Percentiles rank a stretch among this genome's conserved stretches.
phyloP scores from a whole-genome alignment of 441 rosid species.

The Macaranga tanarius region DNA sequence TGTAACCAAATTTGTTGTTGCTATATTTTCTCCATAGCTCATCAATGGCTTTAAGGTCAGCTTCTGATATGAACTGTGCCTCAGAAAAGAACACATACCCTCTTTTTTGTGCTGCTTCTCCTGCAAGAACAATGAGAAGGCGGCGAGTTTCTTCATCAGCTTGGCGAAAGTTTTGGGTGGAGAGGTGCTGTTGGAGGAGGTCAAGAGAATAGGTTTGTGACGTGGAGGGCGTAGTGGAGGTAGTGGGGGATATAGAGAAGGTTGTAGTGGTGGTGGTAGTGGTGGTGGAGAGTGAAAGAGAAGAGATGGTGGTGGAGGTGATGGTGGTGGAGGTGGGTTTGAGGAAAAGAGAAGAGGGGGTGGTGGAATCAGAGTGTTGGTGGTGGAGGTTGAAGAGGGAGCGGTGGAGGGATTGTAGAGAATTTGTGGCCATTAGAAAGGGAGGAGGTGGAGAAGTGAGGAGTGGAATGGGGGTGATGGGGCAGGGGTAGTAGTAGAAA shows the following conservation, averaged over 20 bases:
- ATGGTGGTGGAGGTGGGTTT: conserved; percentile 31
- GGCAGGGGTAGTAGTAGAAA: background rate
- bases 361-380: conserved; percentile 17
- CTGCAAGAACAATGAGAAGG: conserved; percentile 69
- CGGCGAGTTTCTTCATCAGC: conserved; percentile 91
- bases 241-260: conserved; percentile 32
- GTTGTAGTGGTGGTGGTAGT: conserved; percentile 27
- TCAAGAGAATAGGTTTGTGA: conserved; percentile 54
- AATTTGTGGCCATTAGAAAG: conserved; percentile 47
- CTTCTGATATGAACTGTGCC: conserved; percentile 57
- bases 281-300: conserved; percentile 41
- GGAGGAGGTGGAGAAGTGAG: background rate
- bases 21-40: conserved; percentile 68
- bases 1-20: conserved; percentile 68
- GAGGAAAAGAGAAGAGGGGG: conserved; percentile 33
- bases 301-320: conserved; percentile 28
- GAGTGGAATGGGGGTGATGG: background rate
- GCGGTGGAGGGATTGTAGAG: conserved; percentile 32
- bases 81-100: conserved; percentile 97
- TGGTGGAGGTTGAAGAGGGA: conserved; percentile 17
- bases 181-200: conserved; percentile 60
- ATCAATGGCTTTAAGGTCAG: conserved; percentile 69
- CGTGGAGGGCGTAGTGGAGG: conserved; percentile 40
- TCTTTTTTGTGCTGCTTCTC: conserved; percentile 68
- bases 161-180: conserved; percentile 60